Percentiles rank a stretch among this genome's conserved stretches.
phyloP scores from a whole-genome alignment of 257 asterid species.

The Primulina eburnea region DNA sequence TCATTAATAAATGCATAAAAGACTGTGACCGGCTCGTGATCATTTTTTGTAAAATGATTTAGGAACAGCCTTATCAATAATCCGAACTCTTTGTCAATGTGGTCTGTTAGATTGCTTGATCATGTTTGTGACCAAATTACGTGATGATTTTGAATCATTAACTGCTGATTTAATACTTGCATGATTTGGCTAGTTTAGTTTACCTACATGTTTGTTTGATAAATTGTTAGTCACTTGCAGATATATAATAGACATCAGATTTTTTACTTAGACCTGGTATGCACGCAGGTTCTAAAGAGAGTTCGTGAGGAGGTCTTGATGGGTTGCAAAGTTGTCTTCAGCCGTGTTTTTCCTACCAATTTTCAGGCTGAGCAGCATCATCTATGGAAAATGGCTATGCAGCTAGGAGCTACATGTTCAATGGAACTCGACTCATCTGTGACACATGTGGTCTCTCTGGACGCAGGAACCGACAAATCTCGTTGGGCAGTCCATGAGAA shows the following conservation, averaged over 20 bases:
- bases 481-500: slow-evolving; percentile 54
- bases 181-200: neutral
- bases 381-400: slow-evolving; percentile 69
- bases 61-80: neutral
- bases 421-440: slow-evolving; percentile 47
- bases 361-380: slow-evolving; percentile 54
- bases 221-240: neutral
- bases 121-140: neutral
- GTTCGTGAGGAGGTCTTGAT: slow-evolving; percentile 52
- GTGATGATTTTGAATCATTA: neutral
- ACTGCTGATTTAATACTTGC: neutral
- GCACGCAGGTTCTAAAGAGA: slow-evolving; percentile 47
- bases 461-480: slow-evolving; percentile 63
- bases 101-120: slow-evolving; percentile 3
- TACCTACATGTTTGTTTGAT: neutral
- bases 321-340: slow-evolving; percentile 66
- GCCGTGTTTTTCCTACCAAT: slow-evolving; percentile 51
- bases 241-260: neutral
- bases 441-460: slow-evolving; percentile 74
- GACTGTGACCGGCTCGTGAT: neutral
- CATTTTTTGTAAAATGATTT: neutral
- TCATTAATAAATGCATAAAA: neutral
- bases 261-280: slow-evolving; percentile 6
- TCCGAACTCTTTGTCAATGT: neutral
- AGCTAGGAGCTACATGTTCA: slow-evolving; percentile 68